Evolutionary conservation across 306 rosid species (phyloP).

Genomic region (Quillaja saponaria): DNA sequence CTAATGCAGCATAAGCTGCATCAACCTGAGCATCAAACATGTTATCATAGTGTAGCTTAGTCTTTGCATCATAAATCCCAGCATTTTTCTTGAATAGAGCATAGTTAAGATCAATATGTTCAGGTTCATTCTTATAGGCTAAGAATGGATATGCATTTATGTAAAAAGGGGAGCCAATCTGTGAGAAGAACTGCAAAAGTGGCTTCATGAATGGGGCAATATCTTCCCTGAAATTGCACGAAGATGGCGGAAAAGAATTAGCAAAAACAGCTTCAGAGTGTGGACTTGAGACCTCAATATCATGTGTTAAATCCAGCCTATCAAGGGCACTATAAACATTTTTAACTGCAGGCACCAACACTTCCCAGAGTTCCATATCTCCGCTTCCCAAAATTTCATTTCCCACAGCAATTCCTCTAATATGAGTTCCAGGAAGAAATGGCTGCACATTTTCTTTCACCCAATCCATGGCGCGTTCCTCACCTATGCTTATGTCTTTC

Average conservation of each 20-base stretch:
- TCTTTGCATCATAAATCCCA: slow-evolving; percentile 73
- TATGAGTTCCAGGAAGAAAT: slow-evolving; percentile 68
- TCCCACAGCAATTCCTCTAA: slow-evolving; percentile 76
- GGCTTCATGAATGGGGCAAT: slow-evolving; percentile 66
- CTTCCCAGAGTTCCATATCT: slow-evolving; percentile 65
- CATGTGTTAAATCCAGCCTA: slow-evolving; percentile 43
- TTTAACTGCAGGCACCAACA: slow-evolving; percentile 64
- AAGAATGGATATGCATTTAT: slow-evolving; percentile 93
- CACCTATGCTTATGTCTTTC: slow-evolving; percentile 57
- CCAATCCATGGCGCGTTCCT: slow-evolving; percentile 89
- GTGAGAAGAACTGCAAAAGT: slow-evolving; percentile 71
- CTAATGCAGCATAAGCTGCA: slow-evolving; percentile 83
- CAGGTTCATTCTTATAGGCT: slow-evolving; percentile 82
- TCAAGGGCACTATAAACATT: slow-evolving; percentile 65
- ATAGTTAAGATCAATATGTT: slow-evolving; percentile 75
- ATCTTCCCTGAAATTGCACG: slow-evolving; percentile 76
- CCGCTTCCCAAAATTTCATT: slow-evolving; percentile 74
- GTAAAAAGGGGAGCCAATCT: slow-evolving; percentile 74
- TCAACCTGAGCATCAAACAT: slow-evolving; percentile 86
- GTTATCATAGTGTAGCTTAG: slow-evolving; percentile 74
- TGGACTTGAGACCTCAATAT: slow-evolving; percentile 75
- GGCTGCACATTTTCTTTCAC: slow-evolving; percentile 79
- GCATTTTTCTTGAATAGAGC: slow-evolving; percentile 68
- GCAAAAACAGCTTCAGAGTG: slow-evolving; percentile 93
- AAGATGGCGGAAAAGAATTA: slow-evolving; percentile 80